Conservation (phyloP, 108 stramenopile genomes). For the Fragilaria crotonensis region DNA sequence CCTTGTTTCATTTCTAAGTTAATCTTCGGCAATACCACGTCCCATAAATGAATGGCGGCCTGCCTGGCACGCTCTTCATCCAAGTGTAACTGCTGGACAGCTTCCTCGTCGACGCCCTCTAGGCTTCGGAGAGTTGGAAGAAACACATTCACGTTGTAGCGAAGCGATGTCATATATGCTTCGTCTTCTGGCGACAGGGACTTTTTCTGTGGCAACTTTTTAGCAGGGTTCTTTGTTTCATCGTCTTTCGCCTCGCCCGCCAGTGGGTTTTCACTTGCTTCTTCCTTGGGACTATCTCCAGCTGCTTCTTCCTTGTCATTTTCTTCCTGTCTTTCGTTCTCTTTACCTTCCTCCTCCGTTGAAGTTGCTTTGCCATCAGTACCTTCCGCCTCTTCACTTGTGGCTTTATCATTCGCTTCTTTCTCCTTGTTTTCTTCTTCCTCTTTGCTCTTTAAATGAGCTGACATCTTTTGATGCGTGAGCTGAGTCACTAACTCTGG, state of each 20-base stretch:
- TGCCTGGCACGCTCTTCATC: conserved; percentile 84
- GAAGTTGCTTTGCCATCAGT: no score
- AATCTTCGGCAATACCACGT: conserved; percentile 70
- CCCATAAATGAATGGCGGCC: conserved; percentile 73
- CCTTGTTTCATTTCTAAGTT: conserved; percentile 58
- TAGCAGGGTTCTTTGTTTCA: conserved; percentile 10
- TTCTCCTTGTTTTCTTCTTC: conserved; percentile 17
- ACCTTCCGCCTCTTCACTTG: no score
- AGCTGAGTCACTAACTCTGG: conserved; percentile 76
- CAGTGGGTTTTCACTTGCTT: neutral
- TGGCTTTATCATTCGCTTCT: conserved; percentile 5
- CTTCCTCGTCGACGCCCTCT: conserved; percentile 48
- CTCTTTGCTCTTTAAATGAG: conserved; percentile 32
- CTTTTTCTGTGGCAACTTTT: conserved; percentile 16
- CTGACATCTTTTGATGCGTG: conserved; percentile 46
- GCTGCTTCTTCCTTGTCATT: conserved; percentile 19
- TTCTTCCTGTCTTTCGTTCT: conserved; percentile 11
- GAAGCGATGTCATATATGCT: conserved; percentile 53
- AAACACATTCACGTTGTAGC: conserved; percentile 89
- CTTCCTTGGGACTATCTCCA: conserved; percentile 7
- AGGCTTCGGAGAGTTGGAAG: conserved; percentile 61
- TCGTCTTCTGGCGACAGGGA: conserved; percentile 60
- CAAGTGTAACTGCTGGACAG: conserved; percentile 45
- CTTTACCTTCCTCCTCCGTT: conserved; percentile 1
- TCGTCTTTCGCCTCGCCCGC: conserved; percentile 8